These are phyloP conservation scores for Saccharomyces cerevisiae DNA, from an alignment of 805 yeast species.

Conservation along the genomic window DNA sequence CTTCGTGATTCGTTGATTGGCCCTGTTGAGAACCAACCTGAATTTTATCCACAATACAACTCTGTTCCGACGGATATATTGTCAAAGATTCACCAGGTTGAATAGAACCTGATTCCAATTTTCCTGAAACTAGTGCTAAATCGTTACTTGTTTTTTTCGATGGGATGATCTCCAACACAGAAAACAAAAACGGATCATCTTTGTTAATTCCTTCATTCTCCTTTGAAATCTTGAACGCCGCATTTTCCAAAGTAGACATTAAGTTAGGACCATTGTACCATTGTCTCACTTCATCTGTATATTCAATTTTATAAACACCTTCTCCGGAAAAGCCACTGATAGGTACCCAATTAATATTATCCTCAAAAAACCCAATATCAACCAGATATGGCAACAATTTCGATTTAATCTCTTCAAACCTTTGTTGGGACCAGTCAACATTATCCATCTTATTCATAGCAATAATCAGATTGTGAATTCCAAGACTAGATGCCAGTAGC, in stretches of 20 bases:
- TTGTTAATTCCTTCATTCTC: slow-evolving; percentile 18
- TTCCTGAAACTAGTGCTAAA: slow-evolving; percentile 51
- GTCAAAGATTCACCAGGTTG: slow-evolving; percentile 63
- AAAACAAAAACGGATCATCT: slow-evolving; percentile 44
- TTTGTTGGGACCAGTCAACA: slow-evolving; percentile 84
- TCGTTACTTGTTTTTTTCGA: slow-evolving; percentile 35
- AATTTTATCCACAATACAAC: slow-evolving; percentile 33
- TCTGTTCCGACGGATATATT: slow-evolving; percentile 44
- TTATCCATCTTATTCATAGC: slow-evolving; percentile 88
- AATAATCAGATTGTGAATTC: slow-evolving; percentile 81
- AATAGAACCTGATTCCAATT: slow-evolving; percentile 57
- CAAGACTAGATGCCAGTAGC: slow-evolving; percentile 90
- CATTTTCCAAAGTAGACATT: slow-evolving; percentile 67
- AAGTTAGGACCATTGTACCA: slow-evolving; percentile 91
- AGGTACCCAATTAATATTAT: slow-evolving; percentile 84
- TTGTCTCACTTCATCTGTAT: slow-evolving; percentile 39
- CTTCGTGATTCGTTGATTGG: not conserved
- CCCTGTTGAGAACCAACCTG: slow-evolving; percentile 16
- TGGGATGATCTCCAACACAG: slow-evolving; percentile 55
- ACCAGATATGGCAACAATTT: slow-evolving; percentile 69
- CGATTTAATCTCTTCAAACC: slow-evolving; percentile 84
- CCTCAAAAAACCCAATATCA: slow-evolving; percentile 77
- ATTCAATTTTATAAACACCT: slow-evolving; percentile 77
- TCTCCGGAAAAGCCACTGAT: slow-evolving; percentile 96
- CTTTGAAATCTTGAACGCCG: slow-evolving; percentile 14